Conservation (phyloP, 2,329 filamentous ascomycete species). For the Geosmithia morbida region DNA sequence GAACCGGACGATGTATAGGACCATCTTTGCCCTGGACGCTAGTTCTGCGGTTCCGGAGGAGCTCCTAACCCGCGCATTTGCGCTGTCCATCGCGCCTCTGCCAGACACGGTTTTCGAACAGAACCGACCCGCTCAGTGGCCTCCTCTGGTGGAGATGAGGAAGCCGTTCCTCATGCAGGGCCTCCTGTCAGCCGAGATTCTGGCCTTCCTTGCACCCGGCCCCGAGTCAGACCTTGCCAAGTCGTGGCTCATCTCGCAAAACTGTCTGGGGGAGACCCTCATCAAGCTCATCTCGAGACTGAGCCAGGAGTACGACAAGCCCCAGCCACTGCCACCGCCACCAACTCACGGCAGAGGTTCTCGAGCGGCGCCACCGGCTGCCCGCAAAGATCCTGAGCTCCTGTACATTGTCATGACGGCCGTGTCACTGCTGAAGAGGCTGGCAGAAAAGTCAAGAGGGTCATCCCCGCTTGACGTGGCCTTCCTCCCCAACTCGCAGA, state of each 20-base stretch:
- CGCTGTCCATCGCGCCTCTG: conserved; percentile 69
- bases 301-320: conserved; percentile 44
- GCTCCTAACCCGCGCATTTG: conserved; percentile 76
- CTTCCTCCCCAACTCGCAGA: conserved; percentile 52
- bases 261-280: conserved; percentile 71
- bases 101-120: conserved; percentile 46
- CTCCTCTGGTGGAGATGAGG: conserved; percentile 62
- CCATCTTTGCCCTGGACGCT: conserved; percentile 64
- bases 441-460: conserved; percentile 53
- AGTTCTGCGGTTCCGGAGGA: conserved; percentile 53
- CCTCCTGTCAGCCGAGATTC: conserved; percentile 76
- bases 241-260: conserved; percentile 69
- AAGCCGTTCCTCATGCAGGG: conserved; percentile 90
- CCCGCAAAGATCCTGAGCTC: conserved; percentile 33
- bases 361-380: conserved; percentile 13
- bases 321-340: conserved; percentile 10
- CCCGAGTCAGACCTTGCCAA: conserved; percentile 60
- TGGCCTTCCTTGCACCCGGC: conserved; percentile 59
- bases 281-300: conserved; percentile 62
- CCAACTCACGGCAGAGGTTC: conserved; percentile 11
- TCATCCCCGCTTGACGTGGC: conserved; percentile 39
- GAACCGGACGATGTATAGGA: conserved; percentile 72
- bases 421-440: conserved; percentile 49
- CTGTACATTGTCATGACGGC: conserved; percentile 54
- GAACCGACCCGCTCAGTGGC: conserved; percentile 41